Conservation (phyloP, 2,329 filamentous ascomycete genomes). For the Pestalotiopsis sp. region DNA sequence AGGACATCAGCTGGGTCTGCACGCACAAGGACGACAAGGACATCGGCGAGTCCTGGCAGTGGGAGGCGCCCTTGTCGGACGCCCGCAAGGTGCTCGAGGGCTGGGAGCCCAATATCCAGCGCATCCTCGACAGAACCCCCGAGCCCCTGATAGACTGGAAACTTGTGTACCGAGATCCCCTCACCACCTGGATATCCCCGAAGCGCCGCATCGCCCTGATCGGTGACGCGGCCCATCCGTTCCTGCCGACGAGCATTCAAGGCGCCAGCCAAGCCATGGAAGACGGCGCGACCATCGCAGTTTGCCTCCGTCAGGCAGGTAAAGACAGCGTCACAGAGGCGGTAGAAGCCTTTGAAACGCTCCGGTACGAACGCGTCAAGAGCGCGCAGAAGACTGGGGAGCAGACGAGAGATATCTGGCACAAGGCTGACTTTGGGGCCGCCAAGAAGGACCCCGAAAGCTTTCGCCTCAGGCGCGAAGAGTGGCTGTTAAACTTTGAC, state of each 20-base stretch:
- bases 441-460: constrained; percentile 46
- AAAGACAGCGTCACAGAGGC: constrained; percentile 39
- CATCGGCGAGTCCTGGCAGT: constrained; percentile 29
- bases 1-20: constrained; percentile 57
- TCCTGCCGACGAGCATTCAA: constrained; percentile 49
- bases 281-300: constrained; percentile 49
- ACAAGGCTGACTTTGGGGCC: constrained; percentile 50
- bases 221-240: constrained; percentile 53
- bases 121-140: constrained; percentile 41
- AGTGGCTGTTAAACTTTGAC: constrained; percentile 52
- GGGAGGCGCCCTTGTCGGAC: constrained; percentile 24
- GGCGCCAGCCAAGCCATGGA: constrained; percentile 52
- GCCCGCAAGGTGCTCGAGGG: constrained; percentile 32
- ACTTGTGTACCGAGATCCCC: constrained; percentile 38
- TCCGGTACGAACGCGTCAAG: constrained; percentile 49
- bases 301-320: constrained; percentile 39
- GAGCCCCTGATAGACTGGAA: constrained; percentile 37
- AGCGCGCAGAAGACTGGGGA: constrained; percentile 50
- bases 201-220: constrained; percentile 44
- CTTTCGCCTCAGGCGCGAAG: constrained; percentile 47
- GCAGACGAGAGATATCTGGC: constrained; percentile 51
- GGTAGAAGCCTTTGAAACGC: constrained; percentile 45
- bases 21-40: constrained; percentile 44
- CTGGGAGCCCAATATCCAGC: constrained; percentile 38
- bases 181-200: constrained; percentile 44